These are phyloP conservation scores for Colletotrichum magnum DNA, from an alignment of 2,329 filamentous ascomycete genomes.

Conservation along the genomic window DNA sequence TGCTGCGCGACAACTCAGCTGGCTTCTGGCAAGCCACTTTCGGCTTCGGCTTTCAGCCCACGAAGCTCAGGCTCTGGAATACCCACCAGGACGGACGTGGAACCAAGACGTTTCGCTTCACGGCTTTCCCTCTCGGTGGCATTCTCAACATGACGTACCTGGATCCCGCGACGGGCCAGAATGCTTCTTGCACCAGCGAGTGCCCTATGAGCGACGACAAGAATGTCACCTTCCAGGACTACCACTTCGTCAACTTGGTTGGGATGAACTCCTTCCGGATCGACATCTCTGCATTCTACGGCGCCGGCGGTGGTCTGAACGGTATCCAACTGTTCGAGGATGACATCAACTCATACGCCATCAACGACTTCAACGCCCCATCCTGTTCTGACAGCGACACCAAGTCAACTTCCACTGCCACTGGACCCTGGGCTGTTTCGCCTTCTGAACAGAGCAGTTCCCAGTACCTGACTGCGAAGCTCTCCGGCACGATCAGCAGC, in stretches of 20 bases:
- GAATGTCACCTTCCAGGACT: conserved; percentile 83
- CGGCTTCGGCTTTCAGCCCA: conserved; percentile 87
- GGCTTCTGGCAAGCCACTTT: conserved; percentile 90
- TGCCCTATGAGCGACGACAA: conserved; percentile 86
- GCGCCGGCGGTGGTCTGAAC: conserved; percentile 84
- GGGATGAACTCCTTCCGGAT: conserved; percentile 91
- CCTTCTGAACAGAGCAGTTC: conserved; percentile 79
- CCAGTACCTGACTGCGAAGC: conserved; percentile 80
- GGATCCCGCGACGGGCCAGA: conserved; percentile 78
- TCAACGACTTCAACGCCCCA: conserved; percentile 91
- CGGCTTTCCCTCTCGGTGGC: conserved; percentile 86
- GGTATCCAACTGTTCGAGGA: conserved; percentile 91
- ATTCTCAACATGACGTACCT: conserved; percentile 97
- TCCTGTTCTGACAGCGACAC: conserved; percentile 73
- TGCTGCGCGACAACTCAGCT: conserved; percentile 79
- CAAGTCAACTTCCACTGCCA: conserved; percentile 76
- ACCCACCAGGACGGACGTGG: conserved; percentile 87
- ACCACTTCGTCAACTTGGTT: conserved; percentile 88
- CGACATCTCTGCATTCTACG: conserved; percentile 90
- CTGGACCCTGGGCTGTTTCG: conserved; percentile 81
- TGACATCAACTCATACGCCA: conserved; percentile 87
- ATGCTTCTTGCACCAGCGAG: conserved; percentile 80
- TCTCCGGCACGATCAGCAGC: conserved; percentile 69
- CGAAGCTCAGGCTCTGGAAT: conserved; percentile 90
- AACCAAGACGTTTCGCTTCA: conserved; percentile 89